These are phyloP conservation scores for Blakeslea trispora DNA, from an alignment of 371 early-diverging fungal species.

Conservation along the genomic window DNA sequence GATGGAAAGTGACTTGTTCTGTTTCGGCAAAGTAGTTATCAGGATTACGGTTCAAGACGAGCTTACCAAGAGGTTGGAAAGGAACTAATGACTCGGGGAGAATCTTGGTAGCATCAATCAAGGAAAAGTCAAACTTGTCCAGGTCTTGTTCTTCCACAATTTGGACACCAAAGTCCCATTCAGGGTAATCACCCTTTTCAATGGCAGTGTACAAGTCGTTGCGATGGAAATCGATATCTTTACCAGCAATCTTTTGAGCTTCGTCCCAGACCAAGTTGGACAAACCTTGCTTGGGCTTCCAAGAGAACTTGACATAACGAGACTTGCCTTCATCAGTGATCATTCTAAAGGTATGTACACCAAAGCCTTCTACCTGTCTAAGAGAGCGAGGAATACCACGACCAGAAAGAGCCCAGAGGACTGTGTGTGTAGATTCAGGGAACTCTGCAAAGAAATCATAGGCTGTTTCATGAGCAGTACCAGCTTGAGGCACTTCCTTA, in stretches of 20 bases:
- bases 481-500: conserved; percentile 50
- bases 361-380: conserved; percentile 50
- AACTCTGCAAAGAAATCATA: conserved; percentile 53
- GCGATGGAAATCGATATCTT: conserved; percentile 56
- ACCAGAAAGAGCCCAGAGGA: conserved; percentile 50
- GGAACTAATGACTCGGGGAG: conserved; percentile 55
- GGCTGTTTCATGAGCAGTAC: conserved; percentile 50
- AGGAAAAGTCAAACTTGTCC: conserved; percentile 49
- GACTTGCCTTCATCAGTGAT: conserved; percentile 45
- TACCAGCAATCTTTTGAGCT: conserved; percentile 53
- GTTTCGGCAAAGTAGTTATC: conserved; percentile 61
- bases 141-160: conserved; percentile 44
- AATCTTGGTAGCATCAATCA: conserved; percentile 60
- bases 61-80: conserved; percentile 46
- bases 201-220: conserved; percentile 54
- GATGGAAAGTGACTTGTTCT: conserved; percentile 53
- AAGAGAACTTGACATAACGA: conserved; percentile 55
- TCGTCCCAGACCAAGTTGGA: conserved; percentile 52
- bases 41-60: conserved; percentile 53
- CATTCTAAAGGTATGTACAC: conserved; percentile 47
- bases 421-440: conserved; percentile 50
- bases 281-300: conserved; percentile 54
- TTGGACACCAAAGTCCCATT: conserved; percentile 55
- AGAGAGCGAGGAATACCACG: conserved; percentile 47
- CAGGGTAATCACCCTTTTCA: conserved; percentile 50